Base-by-base conservation (phyloP, 768 basidiomycete genomes). In the Phylloporus arenicola region DNA sequence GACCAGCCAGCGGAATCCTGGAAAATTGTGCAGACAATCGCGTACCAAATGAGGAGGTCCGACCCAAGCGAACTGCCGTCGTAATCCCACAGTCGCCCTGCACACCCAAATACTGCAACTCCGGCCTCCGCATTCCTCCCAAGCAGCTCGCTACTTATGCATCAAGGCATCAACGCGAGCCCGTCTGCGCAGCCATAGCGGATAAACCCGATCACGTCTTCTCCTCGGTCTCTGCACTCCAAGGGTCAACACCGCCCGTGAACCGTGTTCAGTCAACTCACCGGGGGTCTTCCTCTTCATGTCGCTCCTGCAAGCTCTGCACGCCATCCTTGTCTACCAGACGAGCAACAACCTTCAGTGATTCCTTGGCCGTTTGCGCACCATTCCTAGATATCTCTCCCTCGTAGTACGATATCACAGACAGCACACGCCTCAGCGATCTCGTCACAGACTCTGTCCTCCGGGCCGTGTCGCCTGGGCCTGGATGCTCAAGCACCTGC, bases 301-400 rank as follows among this genome's bases (percentile, higher is more conserved):
- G 57, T 44, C 59, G 39, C 20, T 67, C 64, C 6, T 55, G 72
- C 58, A 64, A 62, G 10, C 66, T 71, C 38, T 77, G 73, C 45
- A 86, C 59, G 1, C 85, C 86, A 55, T 84, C 76, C 48, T 69
- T 70, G 51, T 86, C 85, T 20, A 87, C 77, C 34, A 83, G 79
- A 52, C 70, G 67, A 29, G 78, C 73, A n/a, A 88, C 74, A 7
- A 75, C 61, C n/a, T 72, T 73, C 68, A 88, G 70, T 1, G 81
- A 80, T 35, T 74, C 70, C 54, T 71, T 76, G n/a, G 81, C 80
- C 10, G 75, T 79, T 40, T 68, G 71, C 10, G 69, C 69, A 11
- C 70, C 70, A 6, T 72, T 72, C 30, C 68, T 63, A 3, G 62
- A 59, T 31, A 86, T 70, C 59, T 81, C 81, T 6, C 59, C 66